phyloP scores from a whole-genome alignment of 768 basidiomycete species.

The Russula dissimulans region DNA sequence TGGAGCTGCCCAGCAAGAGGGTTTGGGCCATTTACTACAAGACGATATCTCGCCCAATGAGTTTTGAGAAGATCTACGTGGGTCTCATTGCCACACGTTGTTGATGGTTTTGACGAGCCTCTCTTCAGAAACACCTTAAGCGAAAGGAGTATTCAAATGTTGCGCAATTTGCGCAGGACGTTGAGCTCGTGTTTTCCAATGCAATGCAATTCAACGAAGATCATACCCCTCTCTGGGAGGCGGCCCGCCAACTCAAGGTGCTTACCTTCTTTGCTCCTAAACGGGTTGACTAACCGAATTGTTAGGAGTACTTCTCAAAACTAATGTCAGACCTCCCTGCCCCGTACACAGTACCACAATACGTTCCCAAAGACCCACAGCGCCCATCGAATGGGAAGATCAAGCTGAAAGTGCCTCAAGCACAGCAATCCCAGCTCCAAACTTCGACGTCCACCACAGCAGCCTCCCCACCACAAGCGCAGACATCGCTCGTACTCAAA shows the following conservation, averaged over 20 bases:
- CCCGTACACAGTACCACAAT: constrained; percentile 55
- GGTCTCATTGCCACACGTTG: constrained; percentile 25
- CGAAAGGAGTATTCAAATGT: constrained; percentile 64
- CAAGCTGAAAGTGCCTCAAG: constrained; percentile 56
- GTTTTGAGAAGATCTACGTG: constrained; percentile 69
- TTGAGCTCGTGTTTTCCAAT: constrained; percentile 86
- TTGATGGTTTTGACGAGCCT: not conserved
- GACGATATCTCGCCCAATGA: constrained; percentile 68
- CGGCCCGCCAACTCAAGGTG: constrained; percentile 60
- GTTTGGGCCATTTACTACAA: constrained; percentile 75
- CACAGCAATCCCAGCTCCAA: constrained; percentile 28
- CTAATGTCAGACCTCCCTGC: constrained; percentile 72
- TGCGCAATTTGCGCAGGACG: constrained; percentile 72
- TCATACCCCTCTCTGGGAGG: constrained; percentile 74
- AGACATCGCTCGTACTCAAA: constrained; percentile 21
- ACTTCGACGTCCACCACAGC: constrained; percentile 19
- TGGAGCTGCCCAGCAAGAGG: constrained; percentile 75
- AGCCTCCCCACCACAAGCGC: constrained; percentile 22
- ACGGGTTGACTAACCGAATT: not conserved
- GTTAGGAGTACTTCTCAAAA: constrained; percentile 62
- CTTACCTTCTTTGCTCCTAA: constrained; percentile 20
- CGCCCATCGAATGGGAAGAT: constrained; percentile 42
- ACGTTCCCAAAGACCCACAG: constrained; percentile 38
- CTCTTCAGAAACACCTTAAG: constrained; percentile 63
- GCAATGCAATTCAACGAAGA: constrained; percentile 85